Percentiles rank a stretch among this genome's conserved stretches.
phyloP scores from a whole-genome alignment of 2,329 filamentous ascomycete genomes.

The Monilinia fructigena region DNA sequence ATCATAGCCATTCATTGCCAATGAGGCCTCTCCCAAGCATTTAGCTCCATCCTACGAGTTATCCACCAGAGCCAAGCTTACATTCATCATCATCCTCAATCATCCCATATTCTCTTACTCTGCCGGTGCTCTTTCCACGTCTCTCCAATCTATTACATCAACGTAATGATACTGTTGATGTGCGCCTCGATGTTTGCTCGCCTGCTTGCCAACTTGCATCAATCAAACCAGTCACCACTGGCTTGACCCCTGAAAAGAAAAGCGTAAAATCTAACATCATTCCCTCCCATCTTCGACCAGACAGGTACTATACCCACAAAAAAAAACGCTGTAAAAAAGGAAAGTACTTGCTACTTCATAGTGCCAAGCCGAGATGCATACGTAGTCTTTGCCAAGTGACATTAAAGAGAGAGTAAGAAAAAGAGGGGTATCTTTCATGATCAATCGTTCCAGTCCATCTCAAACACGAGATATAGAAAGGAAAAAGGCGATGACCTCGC shows the following conservation, averaged over 20 bases:
- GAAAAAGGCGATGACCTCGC: constrained; percentile 6
- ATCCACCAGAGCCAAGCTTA: background rate
- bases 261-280: constrained; percentile 6
- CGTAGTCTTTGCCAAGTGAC: constrained; percentile 11
- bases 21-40: background rate
- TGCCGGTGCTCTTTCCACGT: background rate
- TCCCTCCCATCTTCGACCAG: background rate
- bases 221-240: background rate
- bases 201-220: background rate
- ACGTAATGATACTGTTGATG: background rate
- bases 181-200: background rate
- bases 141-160: background rate
- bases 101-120: background rate
- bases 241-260: background rate
- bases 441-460: constrained; percentile 15
- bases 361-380: background rate
- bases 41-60: background rate
- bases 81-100: background rate
- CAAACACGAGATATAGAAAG: constrained; percentile 14
- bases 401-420: constrained; percentile 19
- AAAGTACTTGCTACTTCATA: background rate
- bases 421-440: constrained; percentile 21
- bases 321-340: constrained; percentile 2
- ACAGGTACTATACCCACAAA: background rate
- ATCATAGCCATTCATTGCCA: background rate